A percentile compares a stretch with the other conserved stretches of the same genome.
phyloP scores from a whole-genome alignment of 2,329 filamentous ascomycete genomes.

The Mariannaea sp. region DNA sequence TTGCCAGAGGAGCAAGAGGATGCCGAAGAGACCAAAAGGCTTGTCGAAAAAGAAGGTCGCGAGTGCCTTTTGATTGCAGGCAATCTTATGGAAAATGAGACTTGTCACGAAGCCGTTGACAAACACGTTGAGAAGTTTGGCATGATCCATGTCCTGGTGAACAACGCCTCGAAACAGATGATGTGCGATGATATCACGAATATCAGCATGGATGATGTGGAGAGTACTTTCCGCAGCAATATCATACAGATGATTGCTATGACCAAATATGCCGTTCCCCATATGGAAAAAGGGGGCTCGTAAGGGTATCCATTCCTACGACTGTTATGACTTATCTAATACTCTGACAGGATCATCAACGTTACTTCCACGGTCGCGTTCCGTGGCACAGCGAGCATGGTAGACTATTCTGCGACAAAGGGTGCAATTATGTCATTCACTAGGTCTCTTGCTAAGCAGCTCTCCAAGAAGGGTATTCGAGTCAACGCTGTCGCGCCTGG shows the following conservation, averaged over 20 bases:
- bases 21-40: conserved; percentile 56
- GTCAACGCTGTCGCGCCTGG: conserved; percentile 55
- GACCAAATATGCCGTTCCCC: conserved; percentile 50
- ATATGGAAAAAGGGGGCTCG: not conserved
- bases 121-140: conserved; percentile 56
- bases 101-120: conserved; percentile 56
- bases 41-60: conserved; percentile 56
- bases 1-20: conserved; percentile 61
- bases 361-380: not conserved
- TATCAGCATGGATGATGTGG: conserved; percentile 58
- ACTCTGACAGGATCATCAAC: not conserved
- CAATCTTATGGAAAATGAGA: conserved; percentile 55
- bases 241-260: conserved; percentile 64
- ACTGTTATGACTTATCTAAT: conserved; percentile 40
- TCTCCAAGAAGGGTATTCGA: conserved; percentile 60
- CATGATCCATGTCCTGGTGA: conserved; percentile 57
- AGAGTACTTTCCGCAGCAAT: conserved; percentile 61
- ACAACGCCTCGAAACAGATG: conserved; percentile 63
- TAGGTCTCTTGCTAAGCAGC: conserved; percentile 55
- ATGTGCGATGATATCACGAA: conserved; percentile 57
- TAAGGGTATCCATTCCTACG: not conserved
- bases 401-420: conserved; percentile 34
- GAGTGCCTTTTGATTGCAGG: conserved; percentile 54
- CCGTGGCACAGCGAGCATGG: not conserved
- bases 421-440: conserved; percentile 63